phyloP scores from a whole-genome alignment of 2,329 filamentous ascomycete genomes.

The Nemania abortiva region DNA sequence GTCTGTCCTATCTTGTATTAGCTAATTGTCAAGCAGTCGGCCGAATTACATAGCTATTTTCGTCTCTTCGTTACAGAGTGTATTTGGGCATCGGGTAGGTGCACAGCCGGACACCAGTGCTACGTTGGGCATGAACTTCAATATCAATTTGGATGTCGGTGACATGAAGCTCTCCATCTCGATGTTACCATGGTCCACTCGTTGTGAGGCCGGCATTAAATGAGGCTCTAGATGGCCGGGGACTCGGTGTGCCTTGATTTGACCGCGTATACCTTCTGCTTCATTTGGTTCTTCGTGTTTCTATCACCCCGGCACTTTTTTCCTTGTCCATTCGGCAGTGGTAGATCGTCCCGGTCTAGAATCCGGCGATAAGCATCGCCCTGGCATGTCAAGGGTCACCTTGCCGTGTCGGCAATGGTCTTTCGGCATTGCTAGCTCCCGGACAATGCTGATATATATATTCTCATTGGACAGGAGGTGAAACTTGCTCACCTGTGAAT shows the following conservation, averaged over 20 bases:
- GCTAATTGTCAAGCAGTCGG: neutral
- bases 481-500: neutral
- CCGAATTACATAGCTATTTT: neutral
- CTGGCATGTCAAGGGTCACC: neutral
- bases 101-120: neutral
- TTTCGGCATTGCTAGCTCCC: slow-evolving; percentile 2
- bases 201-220: neutral
- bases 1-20: neutral
- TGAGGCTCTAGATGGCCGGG: neutral
- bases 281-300: neutral
- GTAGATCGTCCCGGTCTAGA: neutral
- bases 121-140: neutral
- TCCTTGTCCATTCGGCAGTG: neutral
- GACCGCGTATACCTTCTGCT: neutral
- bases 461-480: slow-evolving; percentile 8
- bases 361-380: neutral
- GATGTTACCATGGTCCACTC: neutral
- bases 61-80: neutral
- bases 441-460: neutral
- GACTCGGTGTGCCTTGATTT: neutral
- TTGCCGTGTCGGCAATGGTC: neutral
- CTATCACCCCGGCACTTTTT: neutral
- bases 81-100: neutral
- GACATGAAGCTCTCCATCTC: neutral
- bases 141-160: neutral